Evolutionary conservation across 2,329 filamentous ascomycete genomes (phyloP), one percentile per base, ranked within the genome.

Genomic region (Phialocephala sp.): DNA sequence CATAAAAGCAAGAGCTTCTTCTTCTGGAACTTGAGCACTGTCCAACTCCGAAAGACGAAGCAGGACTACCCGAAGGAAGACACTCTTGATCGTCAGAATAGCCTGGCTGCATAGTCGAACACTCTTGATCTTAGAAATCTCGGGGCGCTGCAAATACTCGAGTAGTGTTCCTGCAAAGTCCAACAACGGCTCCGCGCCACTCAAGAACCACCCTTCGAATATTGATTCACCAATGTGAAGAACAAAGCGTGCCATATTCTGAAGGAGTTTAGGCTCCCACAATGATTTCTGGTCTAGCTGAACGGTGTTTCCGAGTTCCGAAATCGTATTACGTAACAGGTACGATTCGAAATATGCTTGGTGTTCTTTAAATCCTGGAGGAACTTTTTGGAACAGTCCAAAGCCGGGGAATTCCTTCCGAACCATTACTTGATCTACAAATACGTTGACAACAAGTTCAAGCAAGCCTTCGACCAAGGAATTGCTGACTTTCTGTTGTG

Each of bases 331-430:
- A 35, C 89, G 87, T 22, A 98, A 81, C 2, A 98, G 81, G 75
- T 94, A 97, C 0, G 95, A 97, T 75, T 97, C 93, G 71, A 99
- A 97, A 76, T 94, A 97, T 0, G 93, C 93, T 73, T 97, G 94
- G 72, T 98, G 93, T 75, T 98, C 95, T 71, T 94, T 88, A 73
- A 97, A 97, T 0, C 94, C 94, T 0, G 95, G 93, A 1, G 96
- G 95, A 0, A 94, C 91, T 76, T 95, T 97, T 61, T 92, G 81
- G 74, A 92, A 97, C 11, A 99, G 80, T 0, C 90, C 89, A 61
- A 99, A 91, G 0, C 95, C 94, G 2, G 90, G 84, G 74, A 98
- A 99, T 61, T 99, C 95, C 76, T 97, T 97, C 32, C 93, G 89
- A 36, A 85, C 85, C 50, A 97, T 86, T 0, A 98, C 81, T 72